Percentiles rank a stretch among this genome's conserved stretches.
These are phyloP conservation scores for Penicillium fuscoglaucum DNA, from an alignment of 2,329 filamentous ascomycete species.

Conservation along the genomic window DNA sequence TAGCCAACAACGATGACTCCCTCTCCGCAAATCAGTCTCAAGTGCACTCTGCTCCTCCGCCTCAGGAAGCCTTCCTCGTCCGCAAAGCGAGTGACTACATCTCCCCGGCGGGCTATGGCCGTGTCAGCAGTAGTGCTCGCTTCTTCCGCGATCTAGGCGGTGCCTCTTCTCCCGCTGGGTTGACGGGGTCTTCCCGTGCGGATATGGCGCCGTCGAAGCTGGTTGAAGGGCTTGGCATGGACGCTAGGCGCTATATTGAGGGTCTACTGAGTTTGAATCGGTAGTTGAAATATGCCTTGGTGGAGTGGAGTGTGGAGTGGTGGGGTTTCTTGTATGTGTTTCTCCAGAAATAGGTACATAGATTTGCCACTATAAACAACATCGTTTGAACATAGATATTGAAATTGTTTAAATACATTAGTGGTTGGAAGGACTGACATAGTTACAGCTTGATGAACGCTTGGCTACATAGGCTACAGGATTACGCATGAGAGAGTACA, in stretches of 20 bases:
- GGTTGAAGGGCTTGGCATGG: slow-evolving; percentile 49
- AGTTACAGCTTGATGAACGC: background rate
- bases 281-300: slow-evolving; percentile 21
- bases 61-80: slow-evolving; percentile 49
- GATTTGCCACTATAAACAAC: background rate
- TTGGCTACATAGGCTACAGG: background rate
- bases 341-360: background rate
- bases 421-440: background rate
- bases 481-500: background rate
- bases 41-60: background rate
- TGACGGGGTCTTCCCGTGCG: slow-evolving; percentile 21
- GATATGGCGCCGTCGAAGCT: slow-evolving; percentile 39
- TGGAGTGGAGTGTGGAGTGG: background rate
- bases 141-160: slow-evolving; percentile 46
- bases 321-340: background rate
- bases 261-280: slow-evolving; percentile 47
- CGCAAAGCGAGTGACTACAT: slow-evolving; percentile 47
- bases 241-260: slow-evolving; percentile 50
- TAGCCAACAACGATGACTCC: slow-evolving; percentile 4
- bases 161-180: slow-evolving; percentile 29
- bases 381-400: background rate
- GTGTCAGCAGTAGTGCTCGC: slow-evolving; percentile 34
- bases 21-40: background rate
- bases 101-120: slow-evolving; percentile 33
- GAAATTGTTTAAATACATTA: too few relatives aligned